phyloP scores from a whole-genome alignment of 2,329 filamentous ascomycete genomes.

The Fusarium musae region DNA sequence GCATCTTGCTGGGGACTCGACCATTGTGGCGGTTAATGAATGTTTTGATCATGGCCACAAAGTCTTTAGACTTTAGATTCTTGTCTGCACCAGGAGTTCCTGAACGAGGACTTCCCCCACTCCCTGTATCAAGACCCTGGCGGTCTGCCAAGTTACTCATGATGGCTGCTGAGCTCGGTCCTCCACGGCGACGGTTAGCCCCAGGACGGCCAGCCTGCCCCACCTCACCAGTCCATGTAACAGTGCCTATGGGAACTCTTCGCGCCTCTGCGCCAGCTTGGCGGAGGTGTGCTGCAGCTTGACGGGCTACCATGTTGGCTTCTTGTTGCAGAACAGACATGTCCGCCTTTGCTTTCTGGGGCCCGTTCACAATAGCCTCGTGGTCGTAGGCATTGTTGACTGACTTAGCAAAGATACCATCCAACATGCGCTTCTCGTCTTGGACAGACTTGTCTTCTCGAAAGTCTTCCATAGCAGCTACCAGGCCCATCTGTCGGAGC shows the following conservation, averaged over 20 bases:
- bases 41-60: conserved; percentile 77
- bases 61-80: conserved; percentile 67
- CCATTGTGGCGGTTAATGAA: conserved; percentile 85
- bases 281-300: conserved; percentile 80
- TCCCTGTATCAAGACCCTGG: conserved; percentile 60
- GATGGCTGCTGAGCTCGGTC: conserved; percentile 65
- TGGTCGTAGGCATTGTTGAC: conserved; percentile 95
- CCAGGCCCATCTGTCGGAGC: conserved; percentile 65
- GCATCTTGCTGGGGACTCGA: conserved; percentile 81
- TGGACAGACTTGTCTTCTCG: conserved; percentile 62
- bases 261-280: conserved; percentile 78
- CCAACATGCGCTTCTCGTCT: conserved; percentile 82
- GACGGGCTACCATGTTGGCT: conserved; percentile 80
- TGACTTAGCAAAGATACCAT: conserved; percentile 87
- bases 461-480: conserved; percentile 74
- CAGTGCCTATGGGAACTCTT: conserved; percentile 80
- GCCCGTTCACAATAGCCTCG: conserved; percentile 87
- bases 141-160: conserved; percentile 68
- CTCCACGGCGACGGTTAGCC: conserved; percentile 61
- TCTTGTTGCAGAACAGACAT: conserved; percentile 82
- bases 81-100: conserved; percentile 54
- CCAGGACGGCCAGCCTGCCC: conserved; percentile 80
- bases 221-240: conserved; percentile 92
- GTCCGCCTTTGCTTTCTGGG: conserved; percentile 77
- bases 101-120: conserved; percentile 58